phyloP scores from a whole-genome alignment of 768 basidiomycete genomes.

The Coprinellus micaceus region DNA sequence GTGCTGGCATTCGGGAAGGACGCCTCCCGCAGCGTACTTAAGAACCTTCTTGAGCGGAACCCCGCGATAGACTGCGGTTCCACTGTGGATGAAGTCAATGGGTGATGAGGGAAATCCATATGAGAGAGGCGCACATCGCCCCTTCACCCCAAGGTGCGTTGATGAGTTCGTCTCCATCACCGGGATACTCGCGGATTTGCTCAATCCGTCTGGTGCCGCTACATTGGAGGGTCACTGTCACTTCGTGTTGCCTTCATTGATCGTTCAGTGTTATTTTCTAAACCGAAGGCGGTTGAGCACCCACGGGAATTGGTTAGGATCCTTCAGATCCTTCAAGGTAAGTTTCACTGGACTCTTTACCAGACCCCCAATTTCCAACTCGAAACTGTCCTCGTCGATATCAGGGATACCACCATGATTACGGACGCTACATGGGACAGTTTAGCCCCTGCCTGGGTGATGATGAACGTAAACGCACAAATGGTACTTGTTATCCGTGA shows the following conservation, averaged over 20 bases:
- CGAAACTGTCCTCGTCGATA: slow-evolving; percentile 42
- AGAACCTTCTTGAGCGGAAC: slow-evolving; percentile 52
- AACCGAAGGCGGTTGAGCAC: slow-evolving; percentile 10
- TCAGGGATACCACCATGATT: slow-evolving; percentile 54
- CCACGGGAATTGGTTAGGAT: slow-evolving; percentile 44
- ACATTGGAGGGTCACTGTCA: slow-evolving; percentile 54
- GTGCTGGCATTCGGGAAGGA: slow-evolving; percentile 44
- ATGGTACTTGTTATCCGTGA: slow-evolving; percentile 48
- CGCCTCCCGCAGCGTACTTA: slow-evolving; percentile 49
- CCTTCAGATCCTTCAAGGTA: slow-evolving; percentile 45
- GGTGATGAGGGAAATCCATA: not conserved
- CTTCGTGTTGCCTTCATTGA: slow-evolving; percentile 38
- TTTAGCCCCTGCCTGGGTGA: not conserved
- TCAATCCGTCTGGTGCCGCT: slow-evolving; percentile 51
- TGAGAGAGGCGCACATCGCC: slow-evolving; percentile 36
- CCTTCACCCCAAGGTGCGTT: slow-evolving; percentile 53
- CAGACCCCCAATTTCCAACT: slow-evolving; percentile 50
- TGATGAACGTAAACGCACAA: too few relatives aligned
- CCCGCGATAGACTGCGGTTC: slow-evolving; percentile 50
- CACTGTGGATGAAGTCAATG: slow-evolving; percentile 24
- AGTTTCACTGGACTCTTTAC: slow-evolving; percentile 43
- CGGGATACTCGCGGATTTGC: slow-evolving; percentile 50
- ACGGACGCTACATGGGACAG: slow-evolving; percentile 35
- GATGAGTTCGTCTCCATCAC: slow-evolving; percentile 52
- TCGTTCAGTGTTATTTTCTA: not conserved